Base-by-base conservation (phyloP, 345 rosid genomes). In the Rubroshorea leprosula region DNA sequence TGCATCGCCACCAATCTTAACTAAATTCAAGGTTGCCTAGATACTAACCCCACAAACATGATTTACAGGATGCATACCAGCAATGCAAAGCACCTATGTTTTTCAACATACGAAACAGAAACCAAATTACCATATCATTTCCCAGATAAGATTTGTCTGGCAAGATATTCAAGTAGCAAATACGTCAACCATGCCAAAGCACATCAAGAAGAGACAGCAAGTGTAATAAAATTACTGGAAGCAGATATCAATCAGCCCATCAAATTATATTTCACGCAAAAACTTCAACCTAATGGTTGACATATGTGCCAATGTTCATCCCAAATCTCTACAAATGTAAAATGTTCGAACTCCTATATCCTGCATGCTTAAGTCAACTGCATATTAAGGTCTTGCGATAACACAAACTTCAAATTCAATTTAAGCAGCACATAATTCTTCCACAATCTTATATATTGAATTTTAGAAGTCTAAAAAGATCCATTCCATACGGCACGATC, bases 161-260 rank as follows among this genome's bases (percentile, higher is more conserved):
- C 8, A 46, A 0, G 3, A 58, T 14, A 59, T 48, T 48, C 27
- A 17, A 47, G 14, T 23, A 27, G 25, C 44, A 47, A 60, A 49
- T 17, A 29, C 48, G 4, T 60, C 55, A 49, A 20, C 12, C 48
- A 48, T 4, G 10, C 10, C 19, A 15, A 48, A 59, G 14, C 25
- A 48, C 12, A 48, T 59, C 25, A 48, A 47, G 25, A 24, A 48
- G 15, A 19, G 62, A 47, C 53, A 15, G 46, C 43, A 20, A 27
- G 7, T 47, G 14, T 18, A 47, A 29, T 46, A 14, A 47, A 48
- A 12, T 27, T 16, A 26, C 19, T 26, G 24, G 24, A 24, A 11
- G 55, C 3, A 58, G 25, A 25, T 24, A 3, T 13, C 25, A 1
- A 26, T 44, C 52, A 58, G 6, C 62, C 31, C 14, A 44, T 18